These are phyloP conservation scores for Dendrobium officinale DNA, from an alignment of 106 monocot species.

Conservation along the genomic window DNA sequence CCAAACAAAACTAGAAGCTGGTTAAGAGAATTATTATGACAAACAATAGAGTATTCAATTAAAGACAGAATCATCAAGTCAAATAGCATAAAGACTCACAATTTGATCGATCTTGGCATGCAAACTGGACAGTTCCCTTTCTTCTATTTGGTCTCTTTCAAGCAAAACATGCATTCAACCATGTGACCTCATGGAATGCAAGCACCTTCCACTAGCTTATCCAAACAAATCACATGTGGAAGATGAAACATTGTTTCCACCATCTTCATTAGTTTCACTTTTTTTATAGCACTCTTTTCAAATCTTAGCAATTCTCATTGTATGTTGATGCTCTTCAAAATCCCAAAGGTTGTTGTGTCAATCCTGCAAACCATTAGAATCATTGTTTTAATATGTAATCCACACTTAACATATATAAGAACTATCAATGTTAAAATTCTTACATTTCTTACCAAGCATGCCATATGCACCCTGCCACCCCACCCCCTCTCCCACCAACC, in stretches of 20 bases:
- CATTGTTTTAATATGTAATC: too few relatives aligned
- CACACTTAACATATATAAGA: too few relatives aligned
- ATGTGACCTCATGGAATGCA: slow-evolving; percentile 94
- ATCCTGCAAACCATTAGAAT: too few relatives aligned
- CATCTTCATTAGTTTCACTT: slow-evolving; percentile 14
- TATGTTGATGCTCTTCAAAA: too few relatives aligned
- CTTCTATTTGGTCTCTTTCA: slow-evolving; percentile 75
- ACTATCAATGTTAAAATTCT: too few relatives aligned
- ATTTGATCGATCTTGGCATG: slow-evolving; percentile 65
- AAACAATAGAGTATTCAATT: neutral
- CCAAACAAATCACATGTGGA: slow-evolving; percentile 67
- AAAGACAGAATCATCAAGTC: neutral
- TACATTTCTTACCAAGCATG: too few relatives aligned
- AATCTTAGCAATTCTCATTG: too few relatives aligned
- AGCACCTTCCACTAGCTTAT: slow-evolving; percentile 73
- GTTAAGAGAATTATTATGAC: too few relatives aligned
- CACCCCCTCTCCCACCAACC: too few relatives aligned
- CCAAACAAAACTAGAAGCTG: too few relatives aligned
- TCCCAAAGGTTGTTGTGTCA: too few relatives aligned
- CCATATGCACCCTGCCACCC: too few relatives aligned
- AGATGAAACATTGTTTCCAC: slow-evolving; percentile 2
- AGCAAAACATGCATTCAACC: slow-evolving; percentile 83
- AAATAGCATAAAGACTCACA: slow-evolving; percentile 69
- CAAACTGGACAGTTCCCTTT: slow-evolving; percentile 83
- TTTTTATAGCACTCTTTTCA: neutral